These are phyloP conservation scores for Cucurbita argyrosperma DNA, from an alignment of 306 rosid genomes.

Conservation along the genomic window DNA sequence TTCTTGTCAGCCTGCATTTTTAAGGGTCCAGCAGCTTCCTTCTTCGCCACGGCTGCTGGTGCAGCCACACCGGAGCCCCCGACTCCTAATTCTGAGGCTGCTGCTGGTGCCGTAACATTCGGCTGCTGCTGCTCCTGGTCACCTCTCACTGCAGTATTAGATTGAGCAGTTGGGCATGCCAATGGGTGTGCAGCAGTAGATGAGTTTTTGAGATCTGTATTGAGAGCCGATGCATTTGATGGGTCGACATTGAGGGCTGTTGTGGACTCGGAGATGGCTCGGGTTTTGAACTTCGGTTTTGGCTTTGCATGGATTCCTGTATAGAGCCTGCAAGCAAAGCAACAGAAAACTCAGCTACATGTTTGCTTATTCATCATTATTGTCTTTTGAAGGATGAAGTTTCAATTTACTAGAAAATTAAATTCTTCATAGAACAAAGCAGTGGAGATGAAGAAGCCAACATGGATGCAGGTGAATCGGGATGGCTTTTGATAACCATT, in stretches of 20 bases:
- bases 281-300: conserved; percentile 74
- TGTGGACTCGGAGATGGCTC: conserved; percentile 88
- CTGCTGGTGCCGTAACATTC: conserved; percentile 4
- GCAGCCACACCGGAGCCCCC: conserved; percentile 16
- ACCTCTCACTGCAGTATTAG: conserved; percentile 25
- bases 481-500: too few relatives aligned
- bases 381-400: too few relatives aligned
- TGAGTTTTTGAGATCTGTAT: conserved; percentile 43
- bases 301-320: conserved; percentile 93
- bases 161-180: conserved; percentile 26
- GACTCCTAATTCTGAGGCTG: conserved; percentile 19
- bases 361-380: neutral
- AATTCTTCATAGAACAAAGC: neutral
- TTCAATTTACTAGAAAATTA: neutral
- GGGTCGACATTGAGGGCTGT: conserved; percentile 86
- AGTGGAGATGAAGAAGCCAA: neutral
- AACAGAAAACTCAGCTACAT: neutral
- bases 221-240: conserved; percentile 37
- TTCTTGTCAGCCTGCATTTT: conserved; percentile 80
- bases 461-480: neutral
- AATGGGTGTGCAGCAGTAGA: conserved; percentile 33
- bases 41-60: conserved; percentile 27
- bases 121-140: conserved; percentile 29
- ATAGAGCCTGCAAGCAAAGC: conserved; percentile 39
- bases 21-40: conserved; percentile 34